Evolutionary conservation across 2,329 filamentous ascomycete species (phyloP), one percentile per base, ranked within the genome.

Genomic region (Fusarium graminum): DNA sequence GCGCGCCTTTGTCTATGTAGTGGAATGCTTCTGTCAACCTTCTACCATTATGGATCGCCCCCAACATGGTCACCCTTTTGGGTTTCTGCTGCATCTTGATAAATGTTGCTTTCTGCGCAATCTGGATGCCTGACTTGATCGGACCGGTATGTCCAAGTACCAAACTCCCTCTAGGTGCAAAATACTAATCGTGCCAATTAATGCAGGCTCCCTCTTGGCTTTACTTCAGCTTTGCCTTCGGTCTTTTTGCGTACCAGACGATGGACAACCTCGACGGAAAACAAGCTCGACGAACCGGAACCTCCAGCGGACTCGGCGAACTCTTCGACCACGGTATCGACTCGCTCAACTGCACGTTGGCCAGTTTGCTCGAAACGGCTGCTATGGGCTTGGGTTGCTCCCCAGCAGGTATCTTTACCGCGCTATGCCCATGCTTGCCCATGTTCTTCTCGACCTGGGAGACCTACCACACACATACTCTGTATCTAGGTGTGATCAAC

Each of bases 361-460:
- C 91, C 28, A 96, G 92, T 76, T 82, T 99, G 51, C 88, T 97
- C 65, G 93, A 97, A 79, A 94, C 92, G 7, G 94, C 92, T 16
- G 94, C 94, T 52, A 95, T 99, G 90, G 94, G 92, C 26, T 86
- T 97, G 50, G 95, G 95, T 39, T 88, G 92, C 6, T 92, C 92
- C 17, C 90, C 89, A 66, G 88, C 92, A 19, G 95, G 95, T 68
- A 90, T 95, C 57, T 96, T 97, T 77, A 98, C 95, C 1, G 93
- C 94, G 3, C 83, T 99, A 41, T 89, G 94, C 62, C 95, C 95
- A 2, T 96, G 93, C 72, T 82, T 99, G 42, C 92, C 95, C 61
- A 99, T 99, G 95, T 99, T 97, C 84, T 97, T 99, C 81, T 97
- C 94, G 4, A 99, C 95, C 3, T 99, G 95, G 95, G 95, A 99